Percentiles rank a stretch among this genome's conserved stretches.
phyloP scores from a whole-genome alignment of 129 eudicot genomes.

The Flaveria linearis region DNA sequence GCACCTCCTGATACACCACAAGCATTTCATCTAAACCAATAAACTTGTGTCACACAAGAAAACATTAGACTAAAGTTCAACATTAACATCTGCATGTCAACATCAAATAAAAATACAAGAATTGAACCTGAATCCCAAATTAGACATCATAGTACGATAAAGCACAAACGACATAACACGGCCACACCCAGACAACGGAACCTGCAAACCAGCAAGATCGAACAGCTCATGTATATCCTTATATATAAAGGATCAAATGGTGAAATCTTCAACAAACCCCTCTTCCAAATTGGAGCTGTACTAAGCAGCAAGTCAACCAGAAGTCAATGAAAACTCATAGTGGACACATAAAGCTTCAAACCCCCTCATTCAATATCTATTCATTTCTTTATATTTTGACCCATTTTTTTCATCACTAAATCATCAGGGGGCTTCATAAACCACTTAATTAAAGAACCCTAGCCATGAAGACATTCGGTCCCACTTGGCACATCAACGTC shows the following conservation, averaged over 20 bases:
- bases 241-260: background rate
- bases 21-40: background rate
- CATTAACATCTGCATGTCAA: background rate
- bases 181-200: background rate
- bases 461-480: constrained; percentile 1
- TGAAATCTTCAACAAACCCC: background rate
- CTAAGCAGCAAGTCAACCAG: constrained; percentile 9
- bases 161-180: background rate
- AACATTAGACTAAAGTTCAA: background rate
- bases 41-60: background rate
- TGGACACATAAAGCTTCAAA: background rate
- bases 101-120: background rate
- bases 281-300: background rate
- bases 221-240: background rate
- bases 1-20: background rate
- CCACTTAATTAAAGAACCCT: constrained; percentile 9
- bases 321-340: background rate
- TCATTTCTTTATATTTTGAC: background rate
- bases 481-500: constrained; percentile 14
- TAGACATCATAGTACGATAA: background rate
- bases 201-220: background rate
- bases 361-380: background rate
- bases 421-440: constrained; percentile 3
- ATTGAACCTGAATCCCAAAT: background rate
- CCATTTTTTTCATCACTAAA: background rate